Evolutionary conservation across 73 alveolate genomes (phyloP).

Genomic region (Stentor coeruleus): DNA sequence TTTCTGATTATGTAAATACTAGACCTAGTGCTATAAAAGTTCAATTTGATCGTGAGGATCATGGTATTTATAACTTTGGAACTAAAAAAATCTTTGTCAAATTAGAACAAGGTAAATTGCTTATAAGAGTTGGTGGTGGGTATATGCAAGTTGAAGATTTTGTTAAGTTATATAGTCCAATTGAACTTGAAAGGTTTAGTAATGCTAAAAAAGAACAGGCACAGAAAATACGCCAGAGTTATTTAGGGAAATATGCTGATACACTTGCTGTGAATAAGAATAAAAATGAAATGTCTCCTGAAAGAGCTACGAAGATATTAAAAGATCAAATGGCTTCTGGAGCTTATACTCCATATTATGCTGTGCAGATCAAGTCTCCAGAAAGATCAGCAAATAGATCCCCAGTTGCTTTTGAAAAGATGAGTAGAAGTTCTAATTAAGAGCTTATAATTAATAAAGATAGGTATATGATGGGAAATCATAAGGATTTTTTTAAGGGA

Average conservation of each 20-base stretch:
- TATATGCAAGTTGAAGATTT: slow-evolving; percentile 33
- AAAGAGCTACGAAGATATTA: slow-evolving; percentile 22
- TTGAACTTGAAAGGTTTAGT: slow-evolving; percentile 37
- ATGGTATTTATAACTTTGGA: slow-evolving; percentile 34
- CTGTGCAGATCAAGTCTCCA: slow-evolving; percentile 4
- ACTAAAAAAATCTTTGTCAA: slow-evolving; percentile 35
- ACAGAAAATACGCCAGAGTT: neutral
- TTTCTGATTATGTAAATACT: slow-evolving; percentile 27
- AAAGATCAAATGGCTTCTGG: slow-evolving; percentile 13
- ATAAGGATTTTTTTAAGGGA: no score
- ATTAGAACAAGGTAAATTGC: slow-evolving; percentile 28
- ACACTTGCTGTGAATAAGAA: neutral
- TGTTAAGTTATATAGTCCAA: slow-evolving; percentile 31
- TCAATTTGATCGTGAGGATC: slow-evolving; percentile 26
- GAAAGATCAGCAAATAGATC: neutral
- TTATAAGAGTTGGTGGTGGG: slow-evolving; percentile 36
- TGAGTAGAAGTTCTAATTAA: neutral
- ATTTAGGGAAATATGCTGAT: slow-evolving; percentile 20
- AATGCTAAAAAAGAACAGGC: neutral
- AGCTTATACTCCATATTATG: slow-evolving; percentile 10
- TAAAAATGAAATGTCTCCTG: neutral
- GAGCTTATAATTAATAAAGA: no score
- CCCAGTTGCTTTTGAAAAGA: neutral
- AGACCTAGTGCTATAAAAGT: slow-evolving; percentile 16
- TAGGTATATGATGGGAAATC: no score